A percentile compares a stretch with the other conserved stretches of the same genome.
Evolutionary conservation across 768 basidiomycete species (phyloP).

Genomic region (Clitopilus hobsonii): DNA sequence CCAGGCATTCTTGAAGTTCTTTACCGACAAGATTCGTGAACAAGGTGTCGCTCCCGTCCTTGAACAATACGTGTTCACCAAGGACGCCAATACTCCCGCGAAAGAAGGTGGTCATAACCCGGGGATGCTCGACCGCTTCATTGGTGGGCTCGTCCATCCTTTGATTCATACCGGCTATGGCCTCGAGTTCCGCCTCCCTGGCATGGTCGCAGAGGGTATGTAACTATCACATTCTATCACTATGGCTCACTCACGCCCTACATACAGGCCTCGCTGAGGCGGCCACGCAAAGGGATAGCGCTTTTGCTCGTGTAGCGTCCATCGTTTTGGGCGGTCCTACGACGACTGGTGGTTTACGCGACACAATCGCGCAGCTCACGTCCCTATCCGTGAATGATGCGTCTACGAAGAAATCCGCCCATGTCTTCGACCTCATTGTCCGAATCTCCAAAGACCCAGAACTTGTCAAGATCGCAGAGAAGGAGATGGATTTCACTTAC

Average conservation of each 20-base stretch:
- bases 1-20: constrained; percentile 51
- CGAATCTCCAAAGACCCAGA: constrained; percentile 16
- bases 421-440: constrained; percentile 14
- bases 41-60: constrained; percentile 37
- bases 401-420: background rate
- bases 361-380: constrained; percentile 10
- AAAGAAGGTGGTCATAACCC: constrained; percentile 26
- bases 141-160: constrained; percentile 59
- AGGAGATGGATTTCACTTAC: constrained; percentile 7
- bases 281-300: constrained; percentile 38
- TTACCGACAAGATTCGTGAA: constrained; percentile 31
- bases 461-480: constrained; percentile 10
- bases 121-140: constrained; percentile 43
- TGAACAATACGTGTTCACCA: constrained; percentile 55
- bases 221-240: too few relatives aligned
- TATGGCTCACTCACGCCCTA: background rate
- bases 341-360: background rate
- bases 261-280: constrained; percentile 52
- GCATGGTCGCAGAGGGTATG: constrained; percentile 59
- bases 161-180: constrained; percentile 65
- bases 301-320: constrained; percentile 13
- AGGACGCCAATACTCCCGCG: constrained; percentile 36
- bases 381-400: constrained; percentile 5
- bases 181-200: constrained; percentile 55
- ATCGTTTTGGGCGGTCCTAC: background rate